A percentile compares a stretch with the other conserved stretches of the same genome.
These are phyloP conservation scores for Aspergillus piperis DNA, from an alignment of 2,329 filamentous ascomycete species.

Conservation along the genomic window DNA sequence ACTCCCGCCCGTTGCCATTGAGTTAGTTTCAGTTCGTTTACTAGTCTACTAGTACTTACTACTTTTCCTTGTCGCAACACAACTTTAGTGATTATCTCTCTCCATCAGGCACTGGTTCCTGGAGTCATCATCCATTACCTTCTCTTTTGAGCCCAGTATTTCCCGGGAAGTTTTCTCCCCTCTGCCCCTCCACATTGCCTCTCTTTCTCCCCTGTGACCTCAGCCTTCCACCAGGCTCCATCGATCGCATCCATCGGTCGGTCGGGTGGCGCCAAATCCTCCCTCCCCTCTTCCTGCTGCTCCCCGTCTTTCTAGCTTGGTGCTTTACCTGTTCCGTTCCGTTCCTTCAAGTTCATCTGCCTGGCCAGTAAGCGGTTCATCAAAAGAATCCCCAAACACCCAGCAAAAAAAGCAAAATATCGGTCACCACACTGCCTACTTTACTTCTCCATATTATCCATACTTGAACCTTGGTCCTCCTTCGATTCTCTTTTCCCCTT, in stretches of 20 bases:
- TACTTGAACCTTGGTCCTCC: conserved; percentile 5
- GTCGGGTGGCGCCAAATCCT: conserved; percentile 15
- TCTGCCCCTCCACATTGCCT: conserved; percentile 3
- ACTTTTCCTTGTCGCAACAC: not conserved
- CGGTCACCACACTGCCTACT: not conserved
- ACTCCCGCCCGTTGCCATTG: not conserved
- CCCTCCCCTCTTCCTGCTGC: not conserved
- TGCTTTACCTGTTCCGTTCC: not conserved
- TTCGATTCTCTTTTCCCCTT: conserved; percentile 15
- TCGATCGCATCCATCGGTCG: conserved; percentile 10
- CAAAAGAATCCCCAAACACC: not conserved
- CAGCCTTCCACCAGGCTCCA: not conserved
- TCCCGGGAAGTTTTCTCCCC: conserved; percentile 14
- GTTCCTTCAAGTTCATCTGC: not conserved
- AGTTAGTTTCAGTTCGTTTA: not conserved
- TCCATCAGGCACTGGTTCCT: not conserved
- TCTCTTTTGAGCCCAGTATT: not conserved
- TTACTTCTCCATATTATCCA: not conserved
- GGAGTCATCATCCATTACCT: not conserved
- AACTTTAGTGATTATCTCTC: not conserved
- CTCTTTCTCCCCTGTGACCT: conserved; percentile 1
- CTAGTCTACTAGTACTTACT: too few species aligned
- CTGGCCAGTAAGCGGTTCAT: not conserved
- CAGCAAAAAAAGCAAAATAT: not conserved
- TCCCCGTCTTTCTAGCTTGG: not conserved